Evolutionary conservation across 345 rosid species (phyloP).

Genomic region (Euphorbia pulcherrima): DNA sequence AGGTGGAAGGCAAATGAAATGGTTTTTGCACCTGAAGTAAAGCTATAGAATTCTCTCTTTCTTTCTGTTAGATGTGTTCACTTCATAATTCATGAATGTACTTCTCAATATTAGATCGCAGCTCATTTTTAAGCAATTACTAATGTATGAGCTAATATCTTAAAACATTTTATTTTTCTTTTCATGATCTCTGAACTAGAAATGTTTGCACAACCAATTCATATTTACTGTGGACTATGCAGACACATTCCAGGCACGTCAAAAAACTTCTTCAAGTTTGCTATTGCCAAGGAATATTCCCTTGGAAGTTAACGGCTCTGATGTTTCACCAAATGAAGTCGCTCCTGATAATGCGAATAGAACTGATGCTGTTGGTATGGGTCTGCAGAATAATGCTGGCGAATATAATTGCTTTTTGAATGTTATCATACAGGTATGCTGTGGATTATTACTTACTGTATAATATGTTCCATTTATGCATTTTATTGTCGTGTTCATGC

Average conservation of each 20-base stretch:
- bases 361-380: slow-evolving; percentile 60
- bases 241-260: slow-evolving; percentile 65
- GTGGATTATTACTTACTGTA: not conserved
- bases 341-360: slow-evolving; percentile 29
- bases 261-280: slow-evolving; percentile 41
- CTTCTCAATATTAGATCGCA: not conserved
- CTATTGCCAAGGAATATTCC: slow-evolving; percentile 25
- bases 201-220: slow-evolving; percentile 4
- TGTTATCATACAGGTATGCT: slow-evolving; percentile 86
- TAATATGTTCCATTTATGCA: not conserved
- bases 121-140: not conserved
- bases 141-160: not conserved
- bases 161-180: not conserved
- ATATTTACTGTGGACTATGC: slow-evolving; percentile 25
- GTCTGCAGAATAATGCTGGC: slow-evolving; percentile 90
- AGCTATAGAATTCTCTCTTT: not conserved
- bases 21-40: slow-evolving; percentile 1
- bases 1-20: not conserved
- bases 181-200: not conserved
- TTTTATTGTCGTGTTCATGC: slow-evolving; percentile 11
- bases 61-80: not conserved
- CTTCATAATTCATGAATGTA: not conserved
- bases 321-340: slow-evolving; percentile 33
- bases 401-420: slow-evolving; percentile 97
- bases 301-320: slow-evolving; percentile 30